A percentile compares a stretch with the other conserved stretches of the same genome.
phyloP scores from a whole-genome alignment of 2,329 filamentous ascomycete genomes.

The Atkinsonella texensis region DNA sequence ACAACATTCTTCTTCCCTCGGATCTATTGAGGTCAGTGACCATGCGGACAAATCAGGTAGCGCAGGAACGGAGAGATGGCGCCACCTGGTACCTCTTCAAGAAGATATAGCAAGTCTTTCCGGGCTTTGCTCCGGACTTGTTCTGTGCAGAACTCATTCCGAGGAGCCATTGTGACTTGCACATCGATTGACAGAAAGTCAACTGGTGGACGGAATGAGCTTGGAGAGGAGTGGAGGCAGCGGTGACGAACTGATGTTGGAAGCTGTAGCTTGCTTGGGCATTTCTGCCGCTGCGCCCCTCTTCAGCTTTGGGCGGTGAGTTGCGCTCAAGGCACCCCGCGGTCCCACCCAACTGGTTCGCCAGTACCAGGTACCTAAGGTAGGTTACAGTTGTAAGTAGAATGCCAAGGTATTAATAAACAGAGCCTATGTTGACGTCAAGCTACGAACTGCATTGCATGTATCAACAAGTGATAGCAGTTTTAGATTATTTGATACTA shows the following conservation, averaged over 20 bases:
- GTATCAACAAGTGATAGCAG: too few relatives aligned
- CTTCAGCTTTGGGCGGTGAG: slow-evolving; percentile 5
- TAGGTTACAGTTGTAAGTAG: not conserved
- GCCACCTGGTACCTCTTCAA: slow-evolving; percentile 74
- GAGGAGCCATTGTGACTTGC: slow-evolving; percentile 56
- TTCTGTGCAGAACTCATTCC: slow-evolving; percentile 58
- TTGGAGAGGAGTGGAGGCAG: slow-evolving; percentile 3
- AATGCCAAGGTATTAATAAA: not conserved
- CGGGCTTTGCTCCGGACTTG: slow-evolving; percentile 72
- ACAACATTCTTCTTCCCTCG: slow-evolving; percentile 98
- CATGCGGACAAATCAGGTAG: slow-evolving; percentile 7
- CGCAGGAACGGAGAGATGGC: slow-evolving; percentile 15
- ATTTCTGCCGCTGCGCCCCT: slow-evolving; percentile 1
- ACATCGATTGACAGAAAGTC: not conserved
- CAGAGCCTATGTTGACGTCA: too few relatives aligned
- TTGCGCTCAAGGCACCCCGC: not conserved
- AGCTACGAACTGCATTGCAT: too few relatives aligned
- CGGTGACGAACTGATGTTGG: slow-evolving; percentile 1
- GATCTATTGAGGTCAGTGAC: slow-evolving; percentile 45
- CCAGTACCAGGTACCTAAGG: too few relatives aligned
- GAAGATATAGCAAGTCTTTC: slow-evolving; percentile 77
- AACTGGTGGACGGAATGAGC: not conserved
- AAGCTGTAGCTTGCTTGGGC: not conserved
- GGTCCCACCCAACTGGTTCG: too few relatives aligned
- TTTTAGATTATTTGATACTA: too few relatives aligned